phyloP scores from a whole-genome alignment of 106 monocot species.

The Dioscorea alata region DNA sequence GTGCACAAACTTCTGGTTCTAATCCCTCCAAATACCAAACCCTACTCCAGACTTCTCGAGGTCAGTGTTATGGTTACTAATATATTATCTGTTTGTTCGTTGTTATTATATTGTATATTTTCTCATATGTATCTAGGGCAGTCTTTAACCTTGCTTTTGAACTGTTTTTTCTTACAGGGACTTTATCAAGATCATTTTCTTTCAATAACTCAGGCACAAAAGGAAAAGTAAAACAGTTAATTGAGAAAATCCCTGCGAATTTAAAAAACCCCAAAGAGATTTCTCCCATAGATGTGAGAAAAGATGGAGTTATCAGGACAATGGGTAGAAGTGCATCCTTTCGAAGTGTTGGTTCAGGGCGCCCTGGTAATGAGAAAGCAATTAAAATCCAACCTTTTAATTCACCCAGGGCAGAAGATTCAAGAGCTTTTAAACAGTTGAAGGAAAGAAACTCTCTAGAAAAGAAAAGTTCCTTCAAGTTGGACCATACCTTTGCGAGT shows the following conservation, averaged over 20 bases:
- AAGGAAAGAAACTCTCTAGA: slow-evolving; percentile 37
- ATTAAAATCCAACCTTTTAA: slow-evolving; percentile 27
- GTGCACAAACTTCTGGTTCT: slow-evolving; percentile 13
- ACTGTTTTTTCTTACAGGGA: slow-evolving; percentile 19
- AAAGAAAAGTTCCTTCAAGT: slow-evolving; percentile 32
- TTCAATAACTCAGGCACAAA: slow-evolving; percentile 27
- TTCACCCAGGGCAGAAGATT: slow-evolving; percentile 19
- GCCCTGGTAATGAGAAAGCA: slow-evolving; percentile 13
- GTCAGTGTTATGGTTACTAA: slow-evolving; percentile 20
- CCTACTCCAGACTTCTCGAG: slow-evolving; percentile 34
- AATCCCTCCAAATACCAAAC: slow-evolving; percentile 16
- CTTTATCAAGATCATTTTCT: slow-evolving; percentile 45
- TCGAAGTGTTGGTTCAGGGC: slow-evolving; percentile 21
- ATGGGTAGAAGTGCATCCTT: slow-evolving; percentile 45
- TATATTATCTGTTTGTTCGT: not conserved
- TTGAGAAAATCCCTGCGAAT: slow-evolving; percentile 25
- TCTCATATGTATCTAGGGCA: too few species aligned
- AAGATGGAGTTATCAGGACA: slow-evolving; percentile 17
- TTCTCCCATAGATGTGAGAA: slow-evolving; percentile 17
- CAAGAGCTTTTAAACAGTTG: slow-evolving; percentile 17
- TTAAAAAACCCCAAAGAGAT: slow-evolving; percentile 19
- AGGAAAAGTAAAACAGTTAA: slow-evolving; percentile 49
- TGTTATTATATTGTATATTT: not conserved
- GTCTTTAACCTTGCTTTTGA: not conserved
- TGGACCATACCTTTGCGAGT: slow-evolving; percentile 12